Evolutionary conservation across 352 stramenopile species (phyloP).

Genomic region (Phytopythium montanum): DNA sequence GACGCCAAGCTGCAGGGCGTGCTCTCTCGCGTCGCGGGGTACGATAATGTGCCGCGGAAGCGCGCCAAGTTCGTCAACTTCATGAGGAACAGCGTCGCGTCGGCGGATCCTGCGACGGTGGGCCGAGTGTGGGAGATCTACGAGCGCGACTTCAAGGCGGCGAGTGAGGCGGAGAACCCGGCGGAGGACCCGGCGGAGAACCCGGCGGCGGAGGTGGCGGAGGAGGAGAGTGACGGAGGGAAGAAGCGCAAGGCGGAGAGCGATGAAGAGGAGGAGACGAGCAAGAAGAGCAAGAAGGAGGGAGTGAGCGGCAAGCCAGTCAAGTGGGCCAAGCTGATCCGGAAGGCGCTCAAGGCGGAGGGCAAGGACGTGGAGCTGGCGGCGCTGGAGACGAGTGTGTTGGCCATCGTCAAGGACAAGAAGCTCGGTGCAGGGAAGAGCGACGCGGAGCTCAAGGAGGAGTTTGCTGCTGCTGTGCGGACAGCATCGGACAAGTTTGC

Average conservation of each 20-base stretch:
- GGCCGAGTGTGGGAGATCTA: conserved; percentile 74
- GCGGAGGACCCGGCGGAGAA: conserved; percentile 5
- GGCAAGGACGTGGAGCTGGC: conserved; percentile 54
- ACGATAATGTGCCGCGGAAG: conserved; percentile 92
- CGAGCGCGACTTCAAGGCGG: conserved; percentile 57
- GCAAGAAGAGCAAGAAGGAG: conserved; percentile 46
- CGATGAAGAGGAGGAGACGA: conserved; percentile 16
- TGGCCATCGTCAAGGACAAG: conserved; percentile 41
- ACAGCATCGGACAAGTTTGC: conserved; percentile 33
- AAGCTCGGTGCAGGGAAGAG: conserved; percentile 36
- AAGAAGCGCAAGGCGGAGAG: conserved; percentile 48
- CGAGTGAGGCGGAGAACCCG: conserved; percentile 15
- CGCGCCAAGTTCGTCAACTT: conserved; percentile 94
- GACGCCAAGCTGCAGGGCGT: conserved; percentile 62
- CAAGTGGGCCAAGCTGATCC: conserved; percentile 77
- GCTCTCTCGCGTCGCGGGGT: conserved; percentile 69
- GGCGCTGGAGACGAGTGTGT: conserved; percentile 37
- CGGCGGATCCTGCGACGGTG: conserved; percentile 41
- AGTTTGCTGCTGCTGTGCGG: conserved; percentile 49
- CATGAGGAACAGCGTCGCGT: conserved; percentile 77
- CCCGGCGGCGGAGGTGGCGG: conserved; percentile 5
- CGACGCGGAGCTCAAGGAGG: conserved; percentile 64
- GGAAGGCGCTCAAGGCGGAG: conserved; percentile 40
- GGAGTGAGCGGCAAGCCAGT: conserved; percentile 24
- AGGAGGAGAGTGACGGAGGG: conserved; percentile 11